phyloP scores from a whole-genome alignment of 768 basidiomycete genomes.

The Boletus rubescentipes region DNA sequence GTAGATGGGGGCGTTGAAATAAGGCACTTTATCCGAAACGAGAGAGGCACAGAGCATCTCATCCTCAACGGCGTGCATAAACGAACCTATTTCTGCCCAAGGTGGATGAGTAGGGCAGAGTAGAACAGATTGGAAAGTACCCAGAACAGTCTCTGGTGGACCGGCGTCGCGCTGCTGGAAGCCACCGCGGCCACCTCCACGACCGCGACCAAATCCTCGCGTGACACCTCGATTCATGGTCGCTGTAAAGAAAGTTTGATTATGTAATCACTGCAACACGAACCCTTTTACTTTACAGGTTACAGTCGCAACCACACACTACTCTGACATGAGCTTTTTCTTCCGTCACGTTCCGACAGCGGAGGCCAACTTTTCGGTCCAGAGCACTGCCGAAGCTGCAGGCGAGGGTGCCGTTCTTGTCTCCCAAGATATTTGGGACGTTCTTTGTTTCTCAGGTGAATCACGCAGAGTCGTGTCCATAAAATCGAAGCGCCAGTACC shows the following conservation, averaged over 20 bases:
- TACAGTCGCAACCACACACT: not conserved
- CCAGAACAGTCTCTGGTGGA: slow-evolving; percentile 78
- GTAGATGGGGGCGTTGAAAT: slow-evolving; percentile 99
- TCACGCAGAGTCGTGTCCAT: slow-evolving; percentile 23
- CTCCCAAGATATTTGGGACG: slow-evolving; percentile 34
- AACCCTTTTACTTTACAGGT: too few relatives aligned
- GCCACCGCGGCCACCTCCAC: slow-evolving; percentile 69
- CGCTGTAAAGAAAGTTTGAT: slow-evolving; percentile 1
- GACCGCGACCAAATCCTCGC: slow-evolving; percentile 57
- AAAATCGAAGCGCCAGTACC: slow-evolving; percentile 17
- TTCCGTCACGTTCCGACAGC: slow-evolving; percentile 27
- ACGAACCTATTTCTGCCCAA: slow-evolving; percentile 82
- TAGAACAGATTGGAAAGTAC: slow-evolving; percentile 32
- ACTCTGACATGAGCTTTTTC: slow-evolving; percentile 36
- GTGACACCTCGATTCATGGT: slow-evolving; percentile 53
- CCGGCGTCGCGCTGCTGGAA: slow-evolving; percentile 71
- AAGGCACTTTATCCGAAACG: slow-evolving; percentile 89
- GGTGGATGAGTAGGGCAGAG: slow-evolving; percentile 4
- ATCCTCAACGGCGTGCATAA: slow-evolving; percentile 94
- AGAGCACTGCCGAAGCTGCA: slow-evolving; percentile 1
- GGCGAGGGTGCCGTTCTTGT: slow-evolving; percentile 31
- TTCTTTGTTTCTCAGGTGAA: slow-evolving; percentile 18
- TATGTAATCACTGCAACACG: slow-evolving; percentile 21
- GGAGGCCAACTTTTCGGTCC: slow-evolving; percentile 31
- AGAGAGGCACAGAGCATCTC: slow-evolving; percentile 95